These are phyloP conservation scores for Chlamydomonas sphaeroides DNA, from an alignment of 139 green algal genomes.

Conservation along the genomic window DNA sequence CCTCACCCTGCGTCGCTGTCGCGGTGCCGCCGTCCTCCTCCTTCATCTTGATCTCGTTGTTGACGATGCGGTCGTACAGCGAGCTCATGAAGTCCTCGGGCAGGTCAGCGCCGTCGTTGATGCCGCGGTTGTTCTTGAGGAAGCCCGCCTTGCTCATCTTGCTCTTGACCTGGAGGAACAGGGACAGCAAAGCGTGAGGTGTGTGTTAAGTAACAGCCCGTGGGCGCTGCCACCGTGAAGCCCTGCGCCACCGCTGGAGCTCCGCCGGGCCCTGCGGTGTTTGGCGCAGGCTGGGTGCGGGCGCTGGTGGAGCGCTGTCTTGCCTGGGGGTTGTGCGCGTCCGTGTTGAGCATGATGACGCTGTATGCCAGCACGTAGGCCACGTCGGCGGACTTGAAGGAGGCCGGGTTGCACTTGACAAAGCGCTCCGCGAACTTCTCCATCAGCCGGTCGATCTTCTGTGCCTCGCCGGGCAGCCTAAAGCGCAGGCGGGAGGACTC, in stretches of 20 bases:
- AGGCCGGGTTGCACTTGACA: conserved; percentile 88
- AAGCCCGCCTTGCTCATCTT: conserved; percentile 85
- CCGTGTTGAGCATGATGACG: conserved; percentile 99
- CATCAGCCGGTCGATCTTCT: conserved; percentile 99
- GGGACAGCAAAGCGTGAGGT: too few relatives aligned
- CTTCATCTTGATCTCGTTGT: conserved; percentile 97
- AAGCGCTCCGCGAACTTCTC: conserved; percentile 99
- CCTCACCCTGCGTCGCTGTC: conserved; percentile 32
- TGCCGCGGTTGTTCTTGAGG: conserved; percentile 97
- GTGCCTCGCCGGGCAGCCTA: conserved; percentile 95
- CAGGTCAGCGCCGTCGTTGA: conserved; percentile 96
- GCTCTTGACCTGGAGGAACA: conserved; percentile 69
- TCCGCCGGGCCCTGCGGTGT: too few relatives aligned
- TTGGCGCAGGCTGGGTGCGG: too few relatives aligned
- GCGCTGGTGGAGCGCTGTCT: too few relatives aligned
- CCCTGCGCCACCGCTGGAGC: too few relatives aligned
- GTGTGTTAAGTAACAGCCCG: too few relatives aligned
- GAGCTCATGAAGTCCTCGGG: conserved; percentile 84
- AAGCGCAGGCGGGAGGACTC: background rate
- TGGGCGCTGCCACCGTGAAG: too few relatives aligned
- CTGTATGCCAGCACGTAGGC: conserved; percentile 98
- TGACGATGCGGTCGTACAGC: conserved; percentile 96
- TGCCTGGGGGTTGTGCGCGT: conserved; percentile 92
- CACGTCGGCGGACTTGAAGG: conserved; percentile 95
- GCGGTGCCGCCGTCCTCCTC: conserved; percentile 38